These are phyloP conservation scores for Scalesia atractyloides DNA, from an alignment of 129 eudicot genomes.

Conservation along the genomic window DNA sequence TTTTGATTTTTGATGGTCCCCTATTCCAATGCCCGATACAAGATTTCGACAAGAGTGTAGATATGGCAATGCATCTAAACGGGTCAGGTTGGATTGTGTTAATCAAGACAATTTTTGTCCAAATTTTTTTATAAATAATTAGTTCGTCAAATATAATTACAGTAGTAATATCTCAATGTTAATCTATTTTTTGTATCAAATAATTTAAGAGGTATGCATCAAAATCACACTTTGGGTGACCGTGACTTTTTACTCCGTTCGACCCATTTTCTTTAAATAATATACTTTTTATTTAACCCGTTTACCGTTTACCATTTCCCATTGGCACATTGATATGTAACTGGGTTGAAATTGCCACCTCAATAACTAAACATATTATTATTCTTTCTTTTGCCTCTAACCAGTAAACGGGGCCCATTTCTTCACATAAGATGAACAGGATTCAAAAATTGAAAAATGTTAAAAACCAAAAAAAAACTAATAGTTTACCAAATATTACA, in stretches of 20 bases:
- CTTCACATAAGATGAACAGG: neutral
- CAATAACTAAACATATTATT: neutral
- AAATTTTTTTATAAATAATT: neutral
- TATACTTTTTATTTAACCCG: neutral
- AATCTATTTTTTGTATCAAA: neutral
- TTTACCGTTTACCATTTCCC: neutral
- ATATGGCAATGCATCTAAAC: neutral
- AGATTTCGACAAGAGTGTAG: neutral
- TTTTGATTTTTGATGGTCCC: neutral
- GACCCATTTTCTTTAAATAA: neutral
- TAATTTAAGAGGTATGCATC: neutral
- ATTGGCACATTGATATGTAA: neutral
- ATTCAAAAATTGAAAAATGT: constrained; percentile 11
- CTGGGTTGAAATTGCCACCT: neutral
- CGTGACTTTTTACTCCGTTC: neutral
- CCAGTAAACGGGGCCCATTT: neutral
- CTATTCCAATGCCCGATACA: neutral
- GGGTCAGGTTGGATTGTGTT: neutral
- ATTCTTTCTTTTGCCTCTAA: neutral
- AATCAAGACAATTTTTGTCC: neutral
- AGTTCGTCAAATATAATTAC: neutral
- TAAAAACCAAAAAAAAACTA: neutral
- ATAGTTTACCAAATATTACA: constrained; percentile 23
- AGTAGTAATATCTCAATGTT: too few relatives aligned
- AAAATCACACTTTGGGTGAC: neutral